phyloP scores from a whole-genome alignment of 257 asterid genomes.

The Mentha longifolia region DNA sequence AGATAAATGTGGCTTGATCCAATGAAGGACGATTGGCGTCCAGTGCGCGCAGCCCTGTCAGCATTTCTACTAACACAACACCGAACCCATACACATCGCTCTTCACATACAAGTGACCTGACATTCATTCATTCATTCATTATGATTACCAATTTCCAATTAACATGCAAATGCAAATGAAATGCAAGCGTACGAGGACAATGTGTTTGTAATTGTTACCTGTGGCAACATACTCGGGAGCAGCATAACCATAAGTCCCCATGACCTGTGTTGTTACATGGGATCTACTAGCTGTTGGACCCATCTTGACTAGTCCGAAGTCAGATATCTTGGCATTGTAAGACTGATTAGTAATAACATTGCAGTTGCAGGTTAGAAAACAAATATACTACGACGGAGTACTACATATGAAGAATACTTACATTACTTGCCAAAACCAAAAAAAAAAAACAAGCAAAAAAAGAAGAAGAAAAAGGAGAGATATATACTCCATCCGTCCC shows the following conservation, averaged over 20 bases:
- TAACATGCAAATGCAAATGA: too few species aligned
- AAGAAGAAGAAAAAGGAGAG: background rate
- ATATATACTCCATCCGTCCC: too few species aligned
- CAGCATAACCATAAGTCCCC: conserved; percentile 63
- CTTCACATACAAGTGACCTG: conserved; percentile 65
- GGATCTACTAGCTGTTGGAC: conserved; percentile 56
- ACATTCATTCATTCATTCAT: too few species aligned
- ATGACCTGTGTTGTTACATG: conserved; percentile 58
- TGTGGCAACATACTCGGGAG: conserved; percentile 61
- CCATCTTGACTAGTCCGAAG: conserved; percentile 58
- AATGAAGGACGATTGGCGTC: conserved; percentile 54
- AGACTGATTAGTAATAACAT: conserved; percentile 30
- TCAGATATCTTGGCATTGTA: conserved; percentile 63
- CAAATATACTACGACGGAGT: too few species aligned
- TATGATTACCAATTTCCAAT: too few species aligned
- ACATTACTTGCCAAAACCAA: too few species aligned
- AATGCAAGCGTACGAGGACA: too few species aligned
- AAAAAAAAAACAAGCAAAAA: too few species aligned
- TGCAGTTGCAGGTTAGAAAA: background rate
- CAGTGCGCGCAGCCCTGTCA: conserved; percentile 53
- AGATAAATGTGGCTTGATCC: conserved; percentile 56
- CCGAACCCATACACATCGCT: conserved; percentile 63
- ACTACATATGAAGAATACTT: too few species aligned
- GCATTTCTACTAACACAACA: conserved; percentile 59
- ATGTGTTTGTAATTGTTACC: too few species aligned